phyloP scores from a whole-genome alignment of 2,329 filamentous ascomycete species.

The Seiridium unicorne region DNA sequence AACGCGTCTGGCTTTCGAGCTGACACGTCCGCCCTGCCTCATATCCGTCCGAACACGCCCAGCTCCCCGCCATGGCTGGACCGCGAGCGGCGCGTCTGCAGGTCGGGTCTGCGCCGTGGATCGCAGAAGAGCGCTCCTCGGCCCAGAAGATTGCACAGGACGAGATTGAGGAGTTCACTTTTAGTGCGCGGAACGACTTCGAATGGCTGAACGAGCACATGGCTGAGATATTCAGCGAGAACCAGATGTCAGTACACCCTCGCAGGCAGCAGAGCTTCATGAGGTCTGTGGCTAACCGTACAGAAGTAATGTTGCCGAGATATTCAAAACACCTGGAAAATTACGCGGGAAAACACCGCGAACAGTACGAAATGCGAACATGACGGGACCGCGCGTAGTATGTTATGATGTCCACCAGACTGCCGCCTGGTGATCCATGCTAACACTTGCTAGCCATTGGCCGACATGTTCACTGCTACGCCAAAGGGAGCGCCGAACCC shows the following conservation, averaged over 20 bases:
- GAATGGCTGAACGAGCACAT: slow-evolving; percentile 99
- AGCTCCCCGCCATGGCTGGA: slow-evolving; percentile 26
- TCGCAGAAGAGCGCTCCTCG: slow-evolving; percentile 78
- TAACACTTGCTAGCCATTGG: slow-evolving; percentile 47
- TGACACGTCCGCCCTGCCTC: slow-evolving; percentile 3
- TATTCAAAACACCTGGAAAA: slow-evolving; percentile 93
- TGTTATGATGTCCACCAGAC: slow-evolving; percentile 27
- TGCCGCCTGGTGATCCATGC: too few species aligned
- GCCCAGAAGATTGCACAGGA: slow-evolving; percentile 72
- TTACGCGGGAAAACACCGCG: slow-evolving; percentile 78
- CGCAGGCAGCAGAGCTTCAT: not conserved
- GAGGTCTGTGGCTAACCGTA: slow-evolving; percentile 23
- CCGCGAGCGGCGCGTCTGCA: slow-evolving; percentile 51
- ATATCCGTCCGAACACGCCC: not conserved
- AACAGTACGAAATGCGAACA: slow-evolving; percentile 61
- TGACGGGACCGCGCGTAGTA: slow-evolving; percentile 62
- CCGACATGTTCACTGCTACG: slow-evolving; percentile 56
- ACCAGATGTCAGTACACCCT: slow-evolving; percentile 69
- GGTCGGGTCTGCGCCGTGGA: slow-evolving; percentile 83
- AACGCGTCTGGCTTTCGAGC: slow-evolving; percentile 5
- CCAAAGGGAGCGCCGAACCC: slow-evolving; percentile 54
- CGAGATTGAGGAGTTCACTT: slow-evolving; percentile 91
- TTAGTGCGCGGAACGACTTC: slow-evolving; percentile 87
- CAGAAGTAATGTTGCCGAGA: slow-evolving; percentile 79
- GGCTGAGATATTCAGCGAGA: slow-evolving; percentile 85